A percentile compares a stretch with the other conserved stretches of the same genome.
These are phyloP conservation scores for Globisporangium megalacanthum DNA, from an alignment of 352 stramenopile genomes.

Conservation along the genomic window DNA sequence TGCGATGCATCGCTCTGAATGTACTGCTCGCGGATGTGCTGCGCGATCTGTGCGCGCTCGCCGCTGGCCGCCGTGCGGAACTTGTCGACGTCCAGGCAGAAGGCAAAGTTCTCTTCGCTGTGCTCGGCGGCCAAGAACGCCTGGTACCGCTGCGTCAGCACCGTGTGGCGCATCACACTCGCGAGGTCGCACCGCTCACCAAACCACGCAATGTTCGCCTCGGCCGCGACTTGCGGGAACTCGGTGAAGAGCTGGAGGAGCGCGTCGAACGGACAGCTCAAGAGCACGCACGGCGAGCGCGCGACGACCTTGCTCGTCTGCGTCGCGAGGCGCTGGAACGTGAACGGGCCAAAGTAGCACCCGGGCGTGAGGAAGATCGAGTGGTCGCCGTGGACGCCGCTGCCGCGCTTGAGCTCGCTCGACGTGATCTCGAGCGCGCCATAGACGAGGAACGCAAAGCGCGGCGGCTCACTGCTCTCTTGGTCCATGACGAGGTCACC, in stretches of 20 bases:
- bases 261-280: conserved; percentile 45
- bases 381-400: conserved; percentile 28
- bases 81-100: conserved; percentile 62
- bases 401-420: conserved; percentile 16
- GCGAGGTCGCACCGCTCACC: conserved; percentile 59
- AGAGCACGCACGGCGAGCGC: conserved; percentile 41
- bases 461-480: conserved; percentile 20
- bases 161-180: conserved; percentile 50
- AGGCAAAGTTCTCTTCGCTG: conserved; percentile 76
- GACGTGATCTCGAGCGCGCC: conserved; percentile 62
- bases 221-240: conserved; percentile 47
- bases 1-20: conserved; percentile 51
- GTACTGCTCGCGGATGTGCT: conserved; percentile 48
- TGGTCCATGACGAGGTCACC: conserved; percentile 53
- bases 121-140: conserved; percentile 67
- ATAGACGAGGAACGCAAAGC: conserved; percentile 65
- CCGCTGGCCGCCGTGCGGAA: conserved; percentile 26
- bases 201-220: conserved; percentile 74
- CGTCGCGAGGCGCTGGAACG: conserved; percentile 57
- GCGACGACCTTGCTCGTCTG: conserved; percentile 40
- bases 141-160: conserved; percentile 56
- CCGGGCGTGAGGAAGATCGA: conserved; percentile 60
- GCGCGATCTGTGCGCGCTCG: conserved; percentile 26
- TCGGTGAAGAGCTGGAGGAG: conserved; percentile 48
- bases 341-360: conserved; percentile 71